Evolutionary conservation across 2,329 filamentous ascomycete species (phyloP).

Genomic region (Xylariomycetidae sp.): DNA sequence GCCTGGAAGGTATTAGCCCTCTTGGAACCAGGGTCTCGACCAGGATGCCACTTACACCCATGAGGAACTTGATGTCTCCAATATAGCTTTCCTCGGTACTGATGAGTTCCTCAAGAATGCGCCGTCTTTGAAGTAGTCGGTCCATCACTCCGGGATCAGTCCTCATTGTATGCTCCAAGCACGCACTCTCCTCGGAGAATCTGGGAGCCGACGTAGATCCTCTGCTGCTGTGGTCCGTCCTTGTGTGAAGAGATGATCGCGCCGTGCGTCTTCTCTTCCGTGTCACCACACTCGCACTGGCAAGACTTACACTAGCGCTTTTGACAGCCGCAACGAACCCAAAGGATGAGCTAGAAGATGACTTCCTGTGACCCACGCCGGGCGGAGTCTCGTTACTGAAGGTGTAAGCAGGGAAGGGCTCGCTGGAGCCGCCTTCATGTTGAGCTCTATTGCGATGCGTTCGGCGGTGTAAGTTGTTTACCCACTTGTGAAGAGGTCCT

Average conservation of each 20-base stretch:
- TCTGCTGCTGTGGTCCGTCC: slow-evolving; percentile 58
- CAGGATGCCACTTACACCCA: slow-evolving; percentile 65
- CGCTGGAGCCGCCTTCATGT: slow-evolving; percentile 14
- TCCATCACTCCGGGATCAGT: slow-evolving; percentile 66
- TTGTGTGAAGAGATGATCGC: slow-evolving; percentile 50
- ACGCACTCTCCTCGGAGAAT: slow-evolving; percentile 60
- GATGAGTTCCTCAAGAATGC: slow-evolving; percentile 80
- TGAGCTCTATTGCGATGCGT: slow-evolving; percentile 36
- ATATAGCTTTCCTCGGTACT: slow-evolving; percentile 86
- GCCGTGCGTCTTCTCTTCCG: slow-evolving; percentile 51
- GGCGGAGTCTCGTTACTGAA: slow-evolving; percentile 20
- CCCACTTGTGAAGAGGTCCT: slow-evolving; percentile 66
- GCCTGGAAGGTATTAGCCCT: too few species aligned
- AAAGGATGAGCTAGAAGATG: slow-evolving; percentile 70
- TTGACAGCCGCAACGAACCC: slow-evolving; percentile 76
- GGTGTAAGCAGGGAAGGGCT: slow-evolving; percentile 30
- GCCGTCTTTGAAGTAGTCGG: slow-evolving; percentile 69
- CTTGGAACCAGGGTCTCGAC: too few species aligned
- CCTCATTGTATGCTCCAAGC: slow-evolving; percentile 47
- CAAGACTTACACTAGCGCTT: slow-evolving; percentile 74
- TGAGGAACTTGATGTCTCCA: slow-evolving; percentile 77
- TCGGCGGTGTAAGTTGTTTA: slow-evolving; percentile 62
- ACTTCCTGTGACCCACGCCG: slow-evolving; percentile 44
- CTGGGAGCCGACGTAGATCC: slow-evolving; percentile 57
- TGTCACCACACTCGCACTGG: slow-evolving; percentile 64